Base-by-base conservation (phyloP, 2,329 filamentous ascomycete genomes). In the Curvularia hawaiiensis region DNA sequence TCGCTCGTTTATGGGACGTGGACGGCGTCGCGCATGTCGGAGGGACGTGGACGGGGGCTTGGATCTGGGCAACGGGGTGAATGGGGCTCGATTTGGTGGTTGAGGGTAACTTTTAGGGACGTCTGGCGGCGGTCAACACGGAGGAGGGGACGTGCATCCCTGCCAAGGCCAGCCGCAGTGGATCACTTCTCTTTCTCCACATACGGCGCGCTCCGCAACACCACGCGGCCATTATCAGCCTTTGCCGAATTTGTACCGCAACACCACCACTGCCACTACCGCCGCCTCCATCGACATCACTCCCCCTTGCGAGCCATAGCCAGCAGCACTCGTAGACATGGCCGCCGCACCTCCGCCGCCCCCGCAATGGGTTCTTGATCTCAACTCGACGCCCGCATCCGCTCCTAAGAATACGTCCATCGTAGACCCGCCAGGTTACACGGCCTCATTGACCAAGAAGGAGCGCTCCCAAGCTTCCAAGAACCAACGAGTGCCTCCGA, bases 401-500 rank as follows among this genome's bases (percentile, higher is more conserved):
- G 90, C 86, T 75, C 77, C 87, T 50, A 92, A 91, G 78, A 83
- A 84, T 58, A 73, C 80, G 67, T 84, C 83, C 73, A 87, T 97
- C 65, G 83, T 89, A 57, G 93, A 99, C 76, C 95, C 95, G 49
- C 91, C 91, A 52, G 94, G 95, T 73, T 98, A 88, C 81, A 87
- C 87, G 76, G 74, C 86, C 8, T 62, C 72, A 26, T 60, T 63
- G 54, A 80, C 76, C 70, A 76, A 67, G 67, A 79, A 72, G 63
- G 77, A 75, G 64, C 73, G 63, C 52, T 74, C 70, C 7, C 63
- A 68, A 48, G 68, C 74, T 14, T 70, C 71, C 43, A 75, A 76
- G 59, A 72, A 76, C 60, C 64, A 83, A 76, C 87, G 89, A 66
- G 87, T 89, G 69, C 82, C 88, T 59, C 89, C 90, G 31, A 89